Evolutionary conservation across 805 yeast genomes (phyloP).

Genomic region (Wickerhamomyces queroliae): DNA sequence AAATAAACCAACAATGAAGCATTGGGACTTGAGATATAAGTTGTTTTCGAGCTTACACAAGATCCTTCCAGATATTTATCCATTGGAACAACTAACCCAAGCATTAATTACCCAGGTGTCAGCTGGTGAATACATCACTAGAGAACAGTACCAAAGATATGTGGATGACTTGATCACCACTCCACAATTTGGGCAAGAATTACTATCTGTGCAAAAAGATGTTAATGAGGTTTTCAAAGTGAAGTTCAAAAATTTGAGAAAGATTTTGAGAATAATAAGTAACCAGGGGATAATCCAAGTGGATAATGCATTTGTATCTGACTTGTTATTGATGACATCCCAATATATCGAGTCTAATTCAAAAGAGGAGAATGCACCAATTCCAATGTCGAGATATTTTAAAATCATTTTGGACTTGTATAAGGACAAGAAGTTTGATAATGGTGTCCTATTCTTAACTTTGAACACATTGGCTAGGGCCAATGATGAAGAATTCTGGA

Average conservation of each 20-base stretch:
- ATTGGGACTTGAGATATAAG: conserved; percentile 13
- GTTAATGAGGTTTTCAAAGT: conserved; percentile 1
- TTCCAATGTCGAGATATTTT: not conserved
- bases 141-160: conserved; percentile 6
- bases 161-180: conserved; percentile 2
- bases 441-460: not conserved
- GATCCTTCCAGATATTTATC: conserved; percentile 6
- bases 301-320: not conserved
- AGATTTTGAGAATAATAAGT: conserved; percentile 4
- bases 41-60: conserved; percentile 7
- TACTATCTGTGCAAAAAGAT: not conserved
- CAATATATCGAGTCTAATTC: not conserved
- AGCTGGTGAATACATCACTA: conserved; percentile 12
- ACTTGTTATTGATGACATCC: not conserved
- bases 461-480: not conserved
- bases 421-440: not conserved
- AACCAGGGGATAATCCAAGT: not conserved
- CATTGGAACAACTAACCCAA: conserved; percentile 4
- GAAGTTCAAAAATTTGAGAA: conserved; percentile 7
- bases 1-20: conserved; percentile 8
- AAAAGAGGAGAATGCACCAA: not conserved
- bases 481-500: not conserved
- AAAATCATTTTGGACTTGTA: not conserved
- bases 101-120: conserved; percentile 10
- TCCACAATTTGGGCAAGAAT: not conserved